Evolutionary conservation across 2,329 filamentous ascomycete species (phyloP), one percentile per base, ranked within the genome.

Genomic region (Conoideocrella luteorostrata): DNA sequence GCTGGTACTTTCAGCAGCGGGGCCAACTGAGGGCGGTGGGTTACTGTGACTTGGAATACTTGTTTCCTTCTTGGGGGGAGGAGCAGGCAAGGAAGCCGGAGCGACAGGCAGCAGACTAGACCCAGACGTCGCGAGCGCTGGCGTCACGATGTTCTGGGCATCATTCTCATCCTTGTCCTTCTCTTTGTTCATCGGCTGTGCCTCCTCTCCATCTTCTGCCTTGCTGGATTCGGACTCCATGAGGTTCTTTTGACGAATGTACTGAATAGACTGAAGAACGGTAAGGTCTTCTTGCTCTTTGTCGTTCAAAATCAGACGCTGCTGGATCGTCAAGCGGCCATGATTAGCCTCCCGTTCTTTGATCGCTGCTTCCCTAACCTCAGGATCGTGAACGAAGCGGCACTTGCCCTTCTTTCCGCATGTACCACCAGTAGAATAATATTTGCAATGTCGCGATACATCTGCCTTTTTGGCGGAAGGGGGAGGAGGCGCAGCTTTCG

Each of bases 351-450:
- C 78, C 47, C 79, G 75, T 58, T 83, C 80, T 55, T 72, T 75
- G 39, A 84, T 68, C 45, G 80, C 80, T 51, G 77, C 77, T 55
- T 80, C 77, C 52, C 80, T 72, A 46, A 81, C 75, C 49, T 75
- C 74, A 15, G 74, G 72, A 58, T 84, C 80, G 60, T 84, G 80
- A 50, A 82, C 78, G 65, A 84, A 84, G 65, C 80, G 80, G 69
- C 80, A 84, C 78, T 84, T 84, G 78, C 78, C 78, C 74, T 82
- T 82, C 72, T 84, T 84, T 41, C 80, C 80, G 64, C 80, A 84
- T 46, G 71, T 80, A 48, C 80, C 80, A 52, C 80, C 80, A 41
- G 80, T 84, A 30, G 80, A 81, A 59, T 77, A 84, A 62, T 84
- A 84, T 64, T 84, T 84, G 75, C 80, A 84, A 56, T 83, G 80